phyloP scores from a whole-genome alignment of 805 yeast genomes.

The Starmera dryadoides region DNA sequence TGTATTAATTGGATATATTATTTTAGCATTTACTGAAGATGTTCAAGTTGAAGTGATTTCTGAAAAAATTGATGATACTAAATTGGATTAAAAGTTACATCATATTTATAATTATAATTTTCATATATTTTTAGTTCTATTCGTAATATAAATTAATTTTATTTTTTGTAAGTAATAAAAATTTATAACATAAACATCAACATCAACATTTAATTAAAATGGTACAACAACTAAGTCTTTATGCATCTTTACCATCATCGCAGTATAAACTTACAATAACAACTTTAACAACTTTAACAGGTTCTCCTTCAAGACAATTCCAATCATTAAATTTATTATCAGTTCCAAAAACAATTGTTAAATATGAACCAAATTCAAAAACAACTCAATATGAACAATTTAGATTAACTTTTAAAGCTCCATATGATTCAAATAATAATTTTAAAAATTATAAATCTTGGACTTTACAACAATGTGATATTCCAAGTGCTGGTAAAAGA shows the following conservation, averaged over 20 bases:
- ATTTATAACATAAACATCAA: too few species aligned
- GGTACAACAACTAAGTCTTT: conserved; percentile 22
- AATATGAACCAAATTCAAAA: conserved; percentile 21
- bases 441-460: conserved; percentile 28
- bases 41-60: conserved; percentile 22
- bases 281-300: conserved; percentile 17
- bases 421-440: conserved; percentile 3
- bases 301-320: conserved; percentile 8
- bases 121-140: too few species aligned
- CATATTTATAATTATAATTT: too few species aligned
- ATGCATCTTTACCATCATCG: conserved; percentile 8
- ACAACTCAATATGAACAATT: conserved; percentile 19
- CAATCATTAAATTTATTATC: conserved; percentile 11
- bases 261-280: conserved; percentile 12
- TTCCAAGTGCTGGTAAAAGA: conserved; percentile 69
- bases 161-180: neutral
- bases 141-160: neutral
- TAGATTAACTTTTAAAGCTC: conserved; percentile 15
- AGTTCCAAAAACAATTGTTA: conserved; percentile 16
- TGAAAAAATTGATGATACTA: conserved; percentile 31
- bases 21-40: conserved; percentile 70
- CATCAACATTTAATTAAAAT: conserved; percentile 4
- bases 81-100: conserved; percentile 14
- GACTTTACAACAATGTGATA: conserved; percentile 62
- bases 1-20: conserved; percentile 65